Evolutionary conservation across 352 stramenopile genomes (phyloP).

Genomic region (Phytophthora quininea): DNA sequence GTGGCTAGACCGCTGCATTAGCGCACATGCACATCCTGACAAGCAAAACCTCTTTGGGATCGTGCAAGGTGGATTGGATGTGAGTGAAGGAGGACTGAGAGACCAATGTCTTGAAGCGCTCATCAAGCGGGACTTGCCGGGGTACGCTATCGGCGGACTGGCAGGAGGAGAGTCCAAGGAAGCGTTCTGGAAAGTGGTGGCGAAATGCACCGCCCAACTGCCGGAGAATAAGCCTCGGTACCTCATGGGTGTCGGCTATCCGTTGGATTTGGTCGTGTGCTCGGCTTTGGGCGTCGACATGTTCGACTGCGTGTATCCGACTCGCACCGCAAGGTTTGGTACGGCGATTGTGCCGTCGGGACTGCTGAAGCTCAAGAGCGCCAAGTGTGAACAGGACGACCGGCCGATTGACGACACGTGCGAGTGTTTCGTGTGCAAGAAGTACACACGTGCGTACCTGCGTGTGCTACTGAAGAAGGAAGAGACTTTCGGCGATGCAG

Average conservation of each 20-base stretch:
- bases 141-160: slow-evolving; percentile 97
- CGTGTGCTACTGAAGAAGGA: slow-evolving; percentile 77
- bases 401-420: slow-evolving; percentile 74
- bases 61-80: slow-evolving; percentile 95
- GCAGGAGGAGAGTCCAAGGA: slow-evolving; percentile 93
- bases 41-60: slow-evolving; percentile 98
- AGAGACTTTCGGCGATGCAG: slow-evolving; percentile 38
- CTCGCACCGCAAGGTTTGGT: slow-evolving; percentile 95
- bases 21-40: slow-evolving; percentile 83
- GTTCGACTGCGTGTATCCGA: slow-evolving; percentile 98
- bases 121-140: slow-evolving; percentile 80
- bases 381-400: slow-evolving; percentile 60
- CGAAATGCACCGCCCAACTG: slow-evolving; percentile 72
- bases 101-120: slow-evolving; percentile 93
- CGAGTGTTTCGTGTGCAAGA: slow-evolving; percentile 73
- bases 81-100: slow-evolving; percentile 88
- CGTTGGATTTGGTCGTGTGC: slow-evolving; percentile 97
- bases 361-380: slow-evolving; percentile 72
- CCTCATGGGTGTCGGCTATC: slow-evolving; percentile 98
- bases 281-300: slow-evolving; percentile 97
- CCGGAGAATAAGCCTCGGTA: slow-evolving; percentile 96
- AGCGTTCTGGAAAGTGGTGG: slow-evolving; percentile 96
- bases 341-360: slow-evolving; percentile 88
- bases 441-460: slow-evolving; percentile 77
- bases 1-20: slow-evolving; percentile 96